Percentiles rank a stretch among this genome's conserved stretches.
phyloP scores from a whole-genome alignment of 31 red algal species.

The Asparagopsis taxiformis region DNA sequence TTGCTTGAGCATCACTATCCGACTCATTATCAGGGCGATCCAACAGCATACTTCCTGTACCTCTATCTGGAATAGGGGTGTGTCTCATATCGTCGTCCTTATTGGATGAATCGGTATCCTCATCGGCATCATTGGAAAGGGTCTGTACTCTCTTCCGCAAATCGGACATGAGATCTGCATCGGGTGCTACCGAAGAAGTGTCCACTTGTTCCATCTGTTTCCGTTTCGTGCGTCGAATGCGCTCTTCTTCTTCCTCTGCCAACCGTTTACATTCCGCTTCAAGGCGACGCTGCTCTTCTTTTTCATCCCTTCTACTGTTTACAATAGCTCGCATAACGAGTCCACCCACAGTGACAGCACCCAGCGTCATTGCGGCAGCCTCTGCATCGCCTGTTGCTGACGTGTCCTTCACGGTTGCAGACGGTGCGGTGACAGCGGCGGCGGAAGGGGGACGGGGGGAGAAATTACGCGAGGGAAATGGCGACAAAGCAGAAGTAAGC shows the following conservation, averaged over 20 bases:
- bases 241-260: conserved; percentile 37
- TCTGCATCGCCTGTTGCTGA: conserved; percentile 43
- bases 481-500: background rate
- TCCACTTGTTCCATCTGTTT: conserved; percentile 53
- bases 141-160: conserved; percentile 39
- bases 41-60: conserved; percentile 42
- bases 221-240: conserved; percentile 23
- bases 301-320: conserved; percentile 16
- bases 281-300: conserved; percentile 32
- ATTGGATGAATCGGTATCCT: background rate
- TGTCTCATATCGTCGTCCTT: conserved; percentile 18
- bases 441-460: background rate
- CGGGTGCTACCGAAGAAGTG: background rate
- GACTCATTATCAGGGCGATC: conserved; percentile 9
- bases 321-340: conserved; percentile 50
- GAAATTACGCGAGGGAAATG: background rate
- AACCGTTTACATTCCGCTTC: conserved; percentile 33
- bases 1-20: conserved; percentile 1
- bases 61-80: conserved; percentile 21
- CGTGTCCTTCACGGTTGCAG: conserved; percentile 2
- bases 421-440: conserved; percentile 2
- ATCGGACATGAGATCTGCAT: conserved; percentile 29
- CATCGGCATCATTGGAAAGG: conserved; percentile 15
- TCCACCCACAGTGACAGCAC: conserved; percentile 51
- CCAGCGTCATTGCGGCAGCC: conserved; percentile 47